Percentiles rank a stretch among this genome's conserved stretches.
phyloP scores from a whole-genome alignment of 2,329 filamentous ascomycete species.

The Scolecobasidium constrictum region DNA sequence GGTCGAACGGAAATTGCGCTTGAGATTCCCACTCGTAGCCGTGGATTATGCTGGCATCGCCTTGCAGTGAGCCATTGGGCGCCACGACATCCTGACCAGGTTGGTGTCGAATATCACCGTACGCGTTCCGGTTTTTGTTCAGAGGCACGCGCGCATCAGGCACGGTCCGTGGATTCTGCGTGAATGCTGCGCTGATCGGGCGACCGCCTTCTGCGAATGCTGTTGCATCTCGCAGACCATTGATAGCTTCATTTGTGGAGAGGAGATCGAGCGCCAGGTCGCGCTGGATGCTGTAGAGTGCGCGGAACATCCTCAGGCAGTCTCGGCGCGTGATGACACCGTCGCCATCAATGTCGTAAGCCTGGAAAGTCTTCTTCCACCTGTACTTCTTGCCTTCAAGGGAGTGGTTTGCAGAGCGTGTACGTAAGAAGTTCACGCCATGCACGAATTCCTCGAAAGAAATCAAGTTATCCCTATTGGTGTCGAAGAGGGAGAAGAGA shows the following conservation, averaged over 20 bases:
- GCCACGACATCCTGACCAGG: background rate
- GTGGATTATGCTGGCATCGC: background rate
- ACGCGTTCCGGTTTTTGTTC: conserved; percentile 5
- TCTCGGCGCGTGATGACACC: conserved; percentile 10
- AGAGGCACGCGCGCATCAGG: conserved; percentile 2
- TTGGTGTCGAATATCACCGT: conserved; percentile 6
- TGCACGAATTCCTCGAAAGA: conserved; percentile 80
- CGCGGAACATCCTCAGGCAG: conserved; percentile 61
- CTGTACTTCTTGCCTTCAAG: background rate
- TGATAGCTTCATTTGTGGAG: conserved; percentile 63
- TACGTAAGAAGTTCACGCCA: background rate
- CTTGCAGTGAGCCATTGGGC: background rate
- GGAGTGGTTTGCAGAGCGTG: background rate
- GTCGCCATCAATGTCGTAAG: conserved; percentile 11
- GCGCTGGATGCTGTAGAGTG: conserved; percentile 83
- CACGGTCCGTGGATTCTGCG: conserved; percentile 1
- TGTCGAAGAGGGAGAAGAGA: conserved; percentile 95
- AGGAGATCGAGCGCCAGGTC: conserved; percentile 74
- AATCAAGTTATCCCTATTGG: conserved; percentile 78
- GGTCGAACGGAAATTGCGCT: conserved; percentile 6
- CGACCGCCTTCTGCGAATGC: conserved; percentile 32
- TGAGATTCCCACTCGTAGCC: conserved; percentile 5
- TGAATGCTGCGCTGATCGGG: conserved; percentile 34
- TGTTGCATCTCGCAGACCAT: conserved; percentile 46
- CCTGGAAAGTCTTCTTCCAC: conserved; percentile 9